These are phyloP conservation scores for Mortierella sp. DNA, from an alignment of 371 early-diverging fungal genomes.

Conservation along the genomic window DNA sequence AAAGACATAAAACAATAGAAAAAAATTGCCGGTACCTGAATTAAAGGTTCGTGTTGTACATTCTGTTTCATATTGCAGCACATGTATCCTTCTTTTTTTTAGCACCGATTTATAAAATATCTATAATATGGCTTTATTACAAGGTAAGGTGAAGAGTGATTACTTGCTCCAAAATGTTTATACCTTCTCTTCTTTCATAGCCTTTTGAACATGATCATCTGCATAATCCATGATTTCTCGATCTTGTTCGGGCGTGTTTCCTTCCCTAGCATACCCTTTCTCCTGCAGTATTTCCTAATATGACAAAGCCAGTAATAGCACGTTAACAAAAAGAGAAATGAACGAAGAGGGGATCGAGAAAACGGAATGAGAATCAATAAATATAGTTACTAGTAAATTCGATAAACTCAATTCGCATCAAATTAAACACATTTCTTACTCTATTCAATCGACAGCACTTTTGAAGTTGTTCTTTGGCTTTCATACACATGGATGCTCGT, in stretches of 20 bases:
- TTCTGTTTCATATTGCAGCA: no score
- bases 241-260: constrained; percentile 47
- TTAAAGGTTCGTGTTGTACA: no score
- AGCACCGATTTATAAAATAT: no score
- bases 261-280: constrained; percentile 37
- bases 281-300: constrained; percentile 39
- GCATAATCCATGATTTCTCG: constrained; percentile 43
- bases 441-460: constrained; percentile 63
- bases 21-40: no score
- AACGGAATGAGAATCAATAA: neutral
- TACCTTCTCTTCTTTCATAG: constrained; percentile 31
- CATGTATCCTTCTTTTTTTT: no score
- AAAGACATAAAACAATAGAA: no score
- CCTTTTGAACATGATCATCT: constrained; percentile 32
- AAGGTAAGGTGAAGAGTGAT: neutral
- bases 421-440: neutral
- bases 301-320: no score
- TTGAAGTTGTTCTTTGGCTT: constrained; percentile 68
- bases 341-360: neutral
- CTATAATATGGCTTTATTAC: neutral
- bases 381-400: neutral
- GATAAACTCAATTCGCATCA: neutral
- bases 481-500: constrained; percentile 72
- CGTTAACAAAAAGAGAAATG: neutral
- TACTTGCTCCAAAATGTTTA: neutral